phyloP scores from a whole-genome alignment of 345 rosid species.

The Viola odorata region DNA sequence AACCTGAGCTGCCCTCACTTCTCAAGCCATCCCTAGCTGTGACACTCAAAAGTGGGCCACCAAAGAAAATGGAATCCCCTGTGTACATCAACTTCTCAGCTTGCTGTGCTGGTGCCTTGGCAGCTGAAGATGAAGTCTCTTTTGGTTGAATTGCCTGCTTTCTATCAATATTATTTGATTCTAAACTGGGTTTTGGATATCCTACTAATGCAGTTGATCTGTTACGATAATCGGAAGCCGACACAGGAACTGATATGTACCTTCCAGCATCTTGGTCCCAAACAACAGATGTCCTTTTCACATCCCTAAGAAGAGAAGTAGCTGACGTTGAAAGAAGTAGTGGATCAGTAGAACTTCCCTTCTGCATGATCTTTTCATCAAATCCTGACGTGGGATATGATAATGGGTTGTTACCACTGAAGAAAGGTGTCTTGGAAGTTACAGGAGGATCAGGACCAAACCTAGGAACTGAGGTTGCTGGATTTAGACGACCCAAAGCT shows the following conservation, averaged over 20 bases:
- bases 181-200: slow-evolving; percentile 37
- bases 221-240: slow-evolving; percentile 62
- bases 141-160: slow-evolving; percentile 40
- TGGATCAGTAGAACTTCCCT: slow-evolving; percentile 50
- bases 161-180: slow-evolving; percentile 35
- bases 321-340: slow-evolving; percentile 62
- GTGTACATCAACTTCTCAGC: slow-evolving; percentile 74
- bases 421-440: slow-evolving; percentile 33
- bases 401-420: slow-evolving; percentile 25
- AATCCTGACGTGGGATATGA: slow-evolving; percentile 33
- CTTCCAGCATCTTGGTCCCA: slow-evolving; percentile 98
- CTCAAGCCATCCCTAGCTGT: slow-evolving; percentile 52
- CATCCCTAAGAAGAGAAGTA: slow-evolving; percentile 79
- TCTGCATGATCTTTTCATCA: slow-evolving; percentile 56
- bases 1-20: slow-evolving; percentile 42
- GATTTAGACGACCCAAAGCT: slow-evolving; percentile 32
- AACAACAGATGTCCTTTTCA: slow-evolving; percentile 79
- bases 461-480: slow-evolving; percentile 33
- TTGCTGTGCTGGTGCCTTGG: slow-evolving; percentile 43
- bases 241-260: slow-evolving; percentile 69
- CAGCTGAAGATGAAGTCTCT: slow-evolving; percentile 40
- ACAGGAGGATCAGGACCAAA: slow-evolving; percentile 41
- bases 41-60: slow-evolving; percentile 76
- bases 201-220: slow-evolving; percentile 39
- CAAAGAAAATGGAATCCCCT: slow-evolving; percentile 92